These are phyloP conservation scores for Colletotrichum gigasporum DNA, from an alignment of 2,329 filamentous ascomycete genomes.

Conservation along the genomic window DNA sequence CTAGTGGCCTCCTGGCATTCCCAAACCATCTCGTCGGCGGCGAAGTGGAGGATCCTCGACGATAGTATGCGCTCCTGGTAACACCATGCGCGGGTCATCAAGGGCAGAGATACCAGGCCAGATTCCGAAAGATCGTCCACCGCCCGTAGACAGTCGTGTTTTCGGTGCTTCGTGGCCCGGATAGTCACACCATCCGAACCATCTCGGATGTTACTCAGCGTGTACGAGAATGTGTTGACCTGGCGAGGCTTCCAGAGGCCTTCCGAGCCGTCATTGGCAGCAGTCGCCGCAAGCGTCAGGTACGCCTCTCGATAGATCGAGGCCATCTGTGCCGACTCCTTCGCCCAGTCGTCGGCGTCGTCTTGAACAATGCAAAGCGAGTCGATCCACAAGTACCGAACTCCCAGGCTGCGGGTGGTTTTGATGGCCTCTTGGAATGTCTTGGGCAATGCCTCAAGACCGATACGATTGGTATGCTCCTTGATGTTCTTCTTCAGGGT, in stretches of 20 bases:
- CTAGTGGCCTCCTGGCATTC: slow-evolving; percentile 8
- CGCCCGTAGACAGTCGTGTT: neutral
- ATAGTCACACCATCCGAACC: too few species aligned
- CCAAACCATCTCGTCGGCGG: neutral
- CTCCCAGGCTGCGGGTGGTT: neutral
- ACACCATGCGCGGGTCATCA: slow-evolving; percentile 36
- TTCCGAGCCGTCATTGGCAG: too few species aligned
- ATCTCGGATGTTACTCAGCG: too few species aligned
- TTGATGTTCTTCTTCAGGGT: too few species aligned
- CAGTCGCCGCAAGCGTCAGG: too few species aligned
- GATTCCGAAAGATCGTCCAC: neutral
- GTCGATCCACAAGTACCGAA: neutral
- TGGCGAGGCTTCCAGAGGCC: too few species aligned
- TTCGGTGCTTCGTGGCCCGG: too few species aligned
- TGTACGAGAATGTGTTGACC: too few species aligned
- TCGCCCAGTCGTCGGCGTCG: slow-evolving; percentile 30
- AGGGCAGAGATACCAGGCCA: neutral
- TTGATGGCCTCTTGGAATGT: neutral
- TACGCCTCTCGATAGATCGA: slow-evolving; percentile 32
- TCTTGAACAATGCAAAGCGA: slow-evolving; percentile 33
- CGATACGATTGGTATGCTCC: neutral
- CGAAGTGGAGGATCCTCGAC: slow-evolving; percentile 37
- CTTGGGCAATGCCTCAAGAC: neutral
- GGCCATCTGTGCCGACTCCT: slow-evolving; percentile 29
- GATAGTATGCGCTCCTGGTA: slow-evolving; percentile 40